phyloP scores from a whole-genome alignment of 1,139 yeast species.

The Protomyces gravidus region DNA sequence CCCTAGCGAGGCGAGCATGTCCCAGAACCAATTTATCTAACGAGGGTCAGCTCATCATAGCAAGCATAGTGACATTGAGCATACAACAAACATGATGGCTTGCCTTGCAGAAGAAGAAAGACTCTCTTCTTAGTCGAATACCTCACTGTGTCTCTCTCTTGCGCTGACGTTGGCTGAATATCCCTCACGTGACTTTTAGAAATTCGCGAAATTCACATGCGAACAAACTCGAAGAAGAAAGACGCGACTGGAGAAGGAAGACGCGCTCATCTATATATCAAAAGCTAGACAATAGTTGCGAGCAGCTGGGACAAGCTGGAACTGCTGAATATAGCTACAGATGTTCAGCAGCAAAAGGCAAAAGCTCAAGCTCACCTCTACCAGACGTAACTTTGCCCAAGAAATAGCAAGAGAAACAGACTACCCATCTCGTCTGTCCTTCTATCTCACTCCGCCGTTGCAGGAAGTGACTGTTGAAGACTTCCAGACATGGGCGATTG shows the following conservation, averaged over 20 bases:
- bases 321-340: not conserved
- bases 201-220: too few species aligned
- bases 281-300: too few species aligned
- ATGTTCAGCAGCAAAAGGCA: slow-evolving; percentile 1
- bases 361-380: slow-evolving; percentile 44
- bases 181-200: too few species aligned
- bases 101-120: not conserved
- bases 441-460: slow-evolving; percentile 71
- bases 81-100: slow-evolving; percentile 15
- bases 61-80: too few species aligned
- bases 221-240: too few species aligned
- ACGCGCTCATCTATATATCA: too few species aligned
- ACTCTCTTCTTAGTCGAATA: too few species aligned
- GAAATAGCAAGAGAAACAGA: slow-evolving; percentile 39
- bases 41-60: too few species aligned
- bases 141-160: too few species aligned
- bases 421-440: slow-evolving; percentile 55
- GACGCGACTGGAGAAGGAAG: not conserved
- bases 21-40: slow-evolving; percentile 25
- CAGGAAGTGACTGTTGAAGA: slow-evolving; percentile 85
- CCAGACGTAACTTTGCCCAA: slow-evolving; percentile 50
- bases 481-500: slow-evolving; percentile 94
- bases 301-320: too few species aligned
- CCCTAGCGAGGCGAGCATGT: slow-evolving; percentile 26
- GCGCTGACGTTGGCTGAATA: not conserved